Evolutionary conservation across 192 early-diverging fungal genomes (phyloP).

Genomic region (Kickxella alabastrina): DNA sequence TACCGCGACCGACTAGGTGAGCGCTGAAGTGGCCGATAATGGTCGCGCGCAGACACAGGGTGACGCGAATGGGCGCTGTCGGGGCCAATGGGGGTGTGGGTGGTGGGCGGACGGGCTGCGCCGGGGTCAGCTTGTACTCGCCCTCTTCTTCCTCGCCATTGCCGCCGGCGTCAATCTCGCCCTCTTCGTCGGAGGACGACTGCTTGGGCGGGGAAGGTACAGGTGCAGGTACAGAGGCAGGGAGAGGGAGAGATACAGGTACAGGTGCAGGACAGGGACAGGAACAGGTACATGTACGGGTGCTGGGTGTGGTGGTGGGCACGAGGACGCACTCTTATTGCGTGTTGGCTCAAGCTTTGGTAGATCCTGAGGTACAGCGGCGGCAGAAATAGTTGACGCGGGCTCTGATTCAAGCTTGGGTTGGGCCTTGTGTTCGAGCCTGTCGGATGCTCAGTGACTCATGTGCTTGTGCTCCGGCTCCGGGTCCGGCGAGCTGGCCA

Average conservation of each 20-base stretch:
- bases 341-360: not conserved
- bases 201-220: slow-evolving; percentile 1
- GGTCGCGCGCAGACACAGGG: not conserved
- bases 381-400: too few relatives aligned
- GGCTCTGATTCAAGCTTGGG: too few relatives aligned
- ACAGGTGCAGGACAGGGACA: too few relatives aligned
- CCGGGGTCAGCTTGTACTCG: not conserved
- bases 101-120: not conserved
- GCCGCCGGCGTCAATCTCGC: slow-evolving; percentile 30
- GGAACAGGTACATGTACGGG: too few relatives aligned
- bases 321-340: too few relatives aligned
- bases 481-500: slow-evolving; percentile 18
- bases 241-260: too few relatives aligned
- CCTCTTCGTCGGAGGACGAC: slow-evolving; percentile 27
- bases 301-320: too few relatives aligned
- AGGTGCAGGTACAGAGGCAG: too few relatives aligned
- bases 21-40: not conserved
- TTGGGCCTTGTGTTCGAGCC: too few relatives aligned
- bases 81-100: not conserved
- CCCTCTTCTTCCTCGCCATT: slow-evolving; percentile 24
- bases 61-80: too few relatives aligned
- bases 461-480: too few relatives aligned
- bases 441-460: too few relatives aligned
- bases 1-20: not conserved
- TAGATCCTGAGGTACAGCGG: not conserved